Evolutionary conservation across 345 rosid species (phyloP), one percentile per base, ranked within the genome.

Genomic region (Arabidopsis thaliana): DNA sequence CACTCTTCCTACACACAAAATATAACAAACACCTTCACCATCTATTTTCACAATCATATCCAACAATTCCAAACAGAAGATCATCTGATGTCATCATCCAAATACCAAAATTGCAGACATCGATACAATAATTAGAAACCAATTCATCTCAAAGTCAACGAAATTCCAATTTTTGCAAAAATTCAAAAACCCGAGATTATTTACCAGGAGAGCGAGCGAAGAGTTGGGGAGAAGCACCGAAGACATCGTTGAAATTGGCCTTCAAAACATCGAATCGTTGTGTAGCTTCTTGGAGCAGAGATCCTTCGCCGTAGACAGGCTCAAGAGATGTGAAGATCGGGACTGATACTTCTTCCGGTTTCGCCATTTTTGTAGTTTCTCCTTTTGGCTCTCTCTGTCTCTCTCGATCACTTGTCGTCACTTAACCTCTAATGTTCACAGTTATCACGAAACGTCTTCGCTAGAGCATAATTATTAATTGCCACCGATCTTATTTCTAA

Each of bases 201-300:
- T 5, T 51, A 91, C 99, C 99, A 52, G 98, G 98, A 80, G 99
- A 88, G 34, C 97, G 94, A 52, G 99, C 90, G 67, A 80, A 93
- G 77, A 84, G 71, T 0, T 93, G 81, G 12, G 99, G 98, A 48
- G 81, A 40, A 52, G 87, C 83, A 72, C 84, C 91, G 78, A 93
- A 96, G 56, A 82, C 74, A 37, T 86, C 32, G 36, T 79, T 69
- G 73, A 93, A 96, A 81, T 87, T 91, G 5, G 89, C 72, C 58
- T 85, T 84, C 72, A 93, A 9, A 14, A 50, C 72, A 44, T 91
- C 89, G 78, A 93, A 96, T 8, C 99, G 90, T 45, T 81, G 76
- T 68, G 83, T 78, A 33, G 98, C 94, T 83, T 90, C 99, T 55
- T 90, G 87, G 11, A 87, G 88, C 59, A 73, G 88, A 22, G 96